Base-by-base conservation (phyloP, 305 asterid species). In the Withania somnifera region DNA sequence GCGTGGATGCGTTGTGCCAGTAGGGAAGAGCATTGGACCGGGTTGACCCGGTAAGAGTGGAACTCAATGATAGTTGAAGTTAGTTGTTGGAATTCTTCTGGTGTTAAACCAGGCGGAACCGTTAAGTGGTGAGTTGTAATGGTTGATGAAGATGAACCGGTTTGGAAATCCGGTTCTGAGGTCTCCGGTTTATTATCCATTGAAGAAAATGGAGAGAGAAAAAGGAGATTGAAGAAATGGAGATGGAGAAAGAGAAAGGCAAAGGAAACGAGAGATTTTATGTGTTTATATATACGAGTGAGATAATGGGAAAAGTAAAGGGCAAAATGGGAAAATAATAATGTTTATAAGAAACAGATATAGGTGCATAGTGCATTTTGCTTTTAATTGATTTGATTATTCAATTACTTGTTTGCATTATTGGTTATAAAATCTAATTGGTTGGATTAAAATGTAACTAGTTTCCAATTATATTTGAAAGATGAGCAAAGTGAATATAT, bases 11-110 rank as follows among this genome's bases (percentile, higher is more conserved):
- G 89, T 34, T 92, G 97, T 7, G 90, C 92, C 20, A 93, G 94
- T 51, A 93, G 86, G 83, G 97, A 92, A 5, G 94, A 91, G 85
- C 97, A 91, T 68, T 93, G 95, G 82, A 90, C 90, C 5, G 89
- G 79, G 90, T 88, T 89, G 92, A 91, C 86, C 11, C 51, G 86
- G 94, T 93, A 92, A 79, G 87, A 87, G 88, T 92, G 97, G 90
- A 91, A 89, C 84, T 91, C 91, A 26, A 79, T 34, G 58, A 90
- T 78, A 10, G 82, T 83, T 5, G 88, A 89, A 2, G 83, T 88
- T 20, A 93, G 91, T 57, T 92, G 86, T 50, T 92, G 85, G 90
- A 90, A 91, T 84, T 91, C 97, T 30, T 89, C 85, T 13, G 40
- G 84, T 2, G 89, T 89, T 80, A 92, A 56, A 1, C 93, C 95